phyloP scores from a whole-genome alignment of 345 rosid genomes.

The Ceriops zippeliana region DNA sequence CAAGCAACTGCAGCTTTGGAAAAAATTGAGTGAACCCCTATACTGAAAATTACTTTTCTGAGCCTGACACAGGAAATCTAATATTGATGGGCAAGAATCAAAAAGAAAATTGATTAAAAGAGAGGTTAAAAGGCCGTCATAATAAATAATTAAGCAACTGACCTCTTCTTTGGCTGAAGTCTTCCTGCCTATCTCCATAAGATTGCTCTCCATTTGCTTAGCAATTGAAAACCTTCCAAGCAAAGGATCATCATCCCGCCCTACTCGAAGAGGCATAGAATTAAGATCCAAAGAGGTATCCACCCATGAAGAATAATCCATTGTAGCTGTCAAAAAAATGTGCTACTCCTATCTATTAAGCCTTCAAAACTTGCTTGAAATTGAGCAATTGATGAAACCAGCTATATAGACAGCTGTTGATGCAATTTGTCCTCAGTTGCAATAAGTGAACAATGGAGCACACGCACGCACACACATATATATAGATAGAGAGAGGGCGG shows the following conservation, averaged over 20 bases:
- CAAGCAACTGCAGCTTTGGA: too few relatives aligned
- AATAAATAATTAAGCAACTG: neutral
- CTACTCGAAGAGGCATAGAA: constrained; percentile 7
- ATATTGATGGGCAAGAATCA: too few relatives aligned
- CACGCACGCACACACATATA: too few relatives aligned
- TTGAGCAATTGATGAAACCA: neutral
- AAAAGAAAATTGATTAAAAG: too few relatives aligned
- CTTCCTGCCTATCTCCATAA: constrained; percentile 32
- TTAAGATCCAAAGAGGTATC: constrained; percentile 33
- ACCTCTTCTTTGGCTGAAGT: constrained; percentile 45
- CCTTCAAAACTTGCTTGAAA: constrained; percentile 2
- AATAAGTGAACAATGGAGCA: neutral
- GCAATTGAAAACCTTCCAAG: neutral
- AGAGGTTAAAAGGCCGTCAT: too few relatives aligned
- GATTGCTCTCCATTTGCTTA: constrained; percentile 22
- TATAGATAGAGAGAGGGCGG: too few relatives aligned
- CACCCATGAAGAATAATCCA: constrained; percentile 27
- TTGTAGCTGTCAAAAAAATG: neutral
- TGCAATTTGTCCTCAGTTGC: neutral
- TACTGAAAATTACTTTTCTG: too few relatives aligned
- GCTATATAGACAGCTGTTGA: neutral
- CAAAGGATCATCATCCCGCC: neutral
- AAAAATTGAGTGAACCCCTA: too few relatives aligned
- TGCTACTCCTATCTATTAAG: neutral
- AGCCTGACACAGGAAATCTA: too few relatives aligned